Evolutionary conservation across 1,284 basidiomycete species (phyloP), one percentile per base, ranked within the genome.

Genomic region (Apiotrichum brassicae): DNA sequence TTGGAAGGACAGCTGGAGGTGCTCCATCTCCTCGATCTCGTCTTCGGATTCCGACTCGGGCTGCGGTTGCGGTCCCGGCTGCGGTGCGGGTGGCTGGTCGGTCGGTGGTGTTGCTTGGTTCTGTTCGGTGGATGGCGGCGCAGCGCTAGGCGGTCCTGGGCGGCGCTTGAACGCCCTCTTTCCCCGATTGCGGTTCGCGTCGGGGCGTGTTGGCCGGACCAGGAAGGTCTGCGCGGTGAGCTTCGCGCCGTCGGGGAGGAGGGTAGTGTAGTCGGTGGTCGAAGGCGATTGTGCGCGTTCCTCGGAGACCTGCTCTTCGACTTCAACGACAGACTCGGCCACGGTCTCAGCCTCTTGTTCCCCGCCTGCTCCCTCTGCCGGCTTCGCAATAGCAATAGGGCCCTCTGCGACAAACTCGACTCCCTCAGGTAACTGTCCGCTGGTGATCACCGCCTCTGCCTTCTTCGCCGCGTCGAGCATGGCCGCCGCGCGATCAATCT

Each of bases 1-100:
- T 64, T 84, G 84, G 2, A 91, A 78, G 1, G 88, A 89, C 12
- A 98, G 80, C 65, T 97, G 94, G 34, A 97, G 80, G 71, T 95
- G 87, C 71, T 98, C 94, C 38, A 91, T 73, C 58, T 93, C 83
- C 49, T 82, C 79, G 4, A 77, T 68, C 19, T 63, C 74, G 48
- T 63, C 74, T 26, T 68, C 71, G 48, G 70, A 71, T 22, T 61
- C 70, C 48, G 53, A 71, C 5, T 70, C 66, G 7, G 59, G 49
- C 30, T 82, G 82, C 6, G 80, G 81, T 1, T 84, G 82, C 3
- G 25, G 43, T 6, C 23, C 16, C n/a, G 25, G 25, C 5, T n/a
- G 24, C 3, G 38, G 24, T 2, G 32, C 16, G 5, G 43, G 23
- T 7, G 33, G 20, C 6, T 19, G 8, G 16, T 19, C 41, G 4